Percentiles rank a stretch among this genome's conserved stretches.
These are phyloP conservation scores for Colletotrichum truncatum DNA, from an alignment of 2,329 filamentous ascomycete genomes.

Conservation along the genomic window DNA sequence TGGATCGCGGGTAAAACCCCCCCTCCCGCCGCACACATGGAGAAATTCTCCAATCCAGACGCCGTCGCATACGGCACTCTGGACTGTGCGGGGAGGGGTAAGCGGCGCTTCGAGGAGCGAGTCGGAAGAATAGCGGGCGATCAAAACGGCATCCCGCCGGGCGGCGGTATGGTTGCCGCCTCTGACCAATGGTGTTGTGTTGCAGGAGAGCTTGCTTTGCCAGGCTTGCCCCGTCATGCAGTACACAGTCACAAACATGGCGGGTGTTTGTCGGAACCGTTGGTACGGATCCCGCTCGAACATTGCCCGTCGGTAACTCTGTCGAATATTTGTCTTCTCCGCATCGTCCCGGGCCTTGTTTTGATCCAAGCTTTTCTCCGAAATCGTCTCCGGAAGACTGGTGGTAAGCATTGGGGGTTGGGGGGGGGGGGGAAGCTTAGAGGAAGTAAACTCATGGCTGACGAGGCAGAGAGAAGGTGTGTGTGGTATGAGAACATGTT, in stretches of 20 bases:
- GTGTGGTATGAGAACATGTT: no score
- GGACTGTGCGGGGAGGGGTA: neutral
- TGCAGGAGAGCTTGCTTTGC: neutral
- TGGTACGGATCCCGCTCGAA: neutral
- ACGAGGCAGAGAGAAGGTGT: no score
- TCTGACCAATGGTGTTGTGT: neutral
- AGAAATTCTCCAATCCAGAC: no score
- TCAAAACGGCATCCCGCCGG: constrained; percentile 10
- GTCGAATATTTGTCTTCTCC: neutral
- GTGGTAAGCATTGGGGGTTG: no score
- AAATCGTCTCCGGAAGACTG: no score
- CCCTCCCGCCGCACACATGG: neutral
- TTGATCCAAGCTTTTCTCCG: neutral
- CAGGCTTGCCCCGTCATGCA: neutral
- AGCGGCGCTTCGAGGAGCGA: neutral
- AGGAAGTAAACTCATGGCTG: no score
- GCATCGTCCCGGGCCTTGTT: neutral
- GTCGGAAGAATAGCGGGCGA: neutral
- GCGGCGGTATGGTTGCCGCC: neutral
- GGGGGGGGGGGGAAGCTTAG: no score
- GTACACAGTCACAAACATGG: neutral
- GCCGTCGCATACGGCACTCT: no score
- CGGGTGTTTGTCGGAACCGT: neutral
- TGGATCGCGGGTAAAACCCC: no score
- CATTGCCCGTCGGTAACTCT: neutral